These are phyloP conservation scores for Hyphopichia pseudoburtonii DNA, from an alignment of 1,139 yeast genomes.

Conservation along the genomic window DNA sequence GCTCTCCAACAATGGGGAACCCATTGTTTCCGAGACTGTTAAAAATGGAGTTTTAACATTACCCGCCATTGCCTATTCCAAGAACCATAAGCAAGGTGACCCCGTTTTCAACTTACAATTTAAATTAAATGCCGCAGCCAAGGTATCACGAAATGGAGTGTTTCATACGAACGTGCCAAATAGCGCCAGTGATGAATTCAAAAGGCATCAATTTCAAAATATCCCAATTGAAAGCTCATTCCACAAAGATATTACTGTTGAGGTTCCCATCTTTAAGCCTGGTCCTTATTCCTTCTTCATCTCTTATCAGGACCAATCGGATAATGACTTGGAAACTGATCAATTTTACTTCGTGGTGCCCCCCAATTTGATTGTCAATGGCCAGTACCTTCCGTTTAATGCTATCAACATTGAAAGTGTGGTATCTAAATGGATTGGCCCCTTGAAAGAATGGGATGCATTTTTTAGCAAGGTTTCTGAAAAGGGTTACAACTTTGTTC, in stretches of 20 bases:
- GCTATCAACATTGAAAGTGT: slow-evolving; percentile 84
- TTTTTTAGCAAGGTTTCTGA: slow-evolving; percentile 59
- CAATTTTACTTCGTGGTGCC: slow-evolving; percentile 78
- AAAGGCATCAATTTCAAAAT: slow-evolving; percentile 54
- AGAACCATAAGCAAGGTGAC: slow-evolving; percentile 36
- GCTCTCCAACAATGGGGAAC: slow-evolving; percentile 56
- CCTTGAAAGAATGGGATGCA: slow-evolving; percentile 59
- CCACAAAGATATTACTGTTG: slow-evolving; percentile 59
- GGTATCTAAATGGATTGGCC: slow-evolving; percentile 90
- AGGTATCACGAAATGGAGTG: slow-evolving; percentile 66
- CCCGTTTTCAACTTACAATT: slow-evolving; percentile 58
- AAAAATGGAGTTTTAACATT: slow-evolving; percentile 62
- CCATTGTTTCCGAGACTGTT: slow-evolving; percentile 45
- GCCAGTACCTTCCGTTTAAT: slow-evolving; percentile 64
- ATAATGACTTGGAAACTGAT: slow-evolving; percentile 41
- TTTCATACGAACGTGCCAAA: slow-evolving; percentile 78
- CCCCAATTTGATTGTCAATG: slow-evolving; percentile 64
- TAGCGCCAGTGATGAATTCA: slow-evolving; percentile 40
- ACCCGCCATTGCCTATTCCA: slow-evolving; percentile 56
- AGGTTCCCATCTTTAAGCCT: slow-evolving; percentile 64
- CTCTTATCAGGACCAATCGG: slow-evolving; percentile 41
- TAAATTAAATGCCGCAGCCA: slow-evolving; percentile 72
- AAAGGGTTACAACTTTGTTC: slow-evolving; percentile 93
- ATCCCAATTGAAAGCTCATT: slow-evolving; percentile 49
- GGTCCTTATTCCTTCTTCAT: slow-evolving; percentile 78